Percentiles rank a stretch among this genome's conserved stretches.
Conservation (phyloP, 805 yeast species). For the Torulaspora franciscae region DNA sequence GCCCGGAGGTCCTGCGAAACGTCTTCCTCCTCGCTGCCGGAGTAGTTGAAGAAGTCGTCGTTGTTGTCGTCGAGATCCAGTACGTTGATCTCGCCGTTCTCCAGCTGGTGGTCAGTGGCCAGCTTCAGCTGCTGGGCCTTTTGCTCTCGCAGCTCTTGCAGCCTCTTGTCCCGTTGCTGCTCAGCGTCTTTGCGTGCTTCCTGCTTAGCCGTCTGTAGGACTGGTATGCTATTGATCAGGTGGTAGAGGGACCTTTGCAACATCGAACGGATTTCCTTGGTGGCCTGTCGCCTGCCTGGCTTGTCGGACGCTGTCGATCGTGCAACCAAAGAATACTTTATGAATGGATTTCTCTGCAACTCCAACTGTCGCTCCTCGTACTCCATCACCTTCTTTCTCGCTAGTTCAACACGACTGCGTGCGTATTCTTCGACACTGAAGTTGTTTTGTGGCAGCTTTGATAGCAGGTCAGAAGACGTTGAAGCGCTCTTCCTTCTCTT, state of each 20-base stretch:
- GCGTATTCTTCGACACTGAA: constrained; percentile 61
- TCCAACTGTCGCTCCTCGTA: constrained; percentile 24
- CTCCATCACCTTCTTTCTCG: constrained; percentile 34
- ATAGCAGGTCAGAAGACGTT: constrained; percentile 8
- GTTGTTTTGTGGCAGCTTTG: constrained; percentile 16
- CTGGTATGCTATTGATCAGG: constrained; percentile 17
- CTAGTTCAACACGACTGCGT: constrained; percentile 39
- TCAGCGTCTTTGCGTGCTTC: constrained; percentile 33
- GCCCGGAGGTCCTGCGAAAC: not conserved
- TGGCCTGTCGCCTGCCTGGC: constrained; percentile 7
- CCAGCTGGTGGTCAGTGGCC: constrained; percentile 29
- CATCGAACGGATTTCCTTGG: constrained; percentile 9
- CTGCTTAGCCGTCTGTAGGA: constrained; percentile 17
- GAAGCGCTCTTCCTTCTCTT: constrained; percentile 3
- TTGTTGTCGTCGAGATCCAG: constrained; percentile 28
- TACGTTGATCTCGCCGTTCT: constrained; percentile 27
- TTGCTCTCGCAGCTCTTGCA: constrained; percentile 32
- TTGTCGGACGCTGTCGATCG: constrained; percentile 10
- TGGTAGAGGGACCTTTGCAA: constrained; percentile 19
- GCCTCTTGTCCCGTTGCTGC: constrained; percentile 32
- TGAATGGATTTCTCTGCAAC: constrained; percentile 28
- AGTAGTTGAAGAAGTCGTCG: constrained; percentile 34
- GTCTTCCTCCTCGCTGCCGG: constrained; percentile 33
- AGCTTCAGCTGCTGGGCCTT: constrained; percentile 32
- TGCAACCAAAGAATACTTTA: constrained; percentile 20